Evolutionary conservation across 1,284 basidiomycete genomes (phyloP).

Genomic region (Takashimella koratensis): DNA sequence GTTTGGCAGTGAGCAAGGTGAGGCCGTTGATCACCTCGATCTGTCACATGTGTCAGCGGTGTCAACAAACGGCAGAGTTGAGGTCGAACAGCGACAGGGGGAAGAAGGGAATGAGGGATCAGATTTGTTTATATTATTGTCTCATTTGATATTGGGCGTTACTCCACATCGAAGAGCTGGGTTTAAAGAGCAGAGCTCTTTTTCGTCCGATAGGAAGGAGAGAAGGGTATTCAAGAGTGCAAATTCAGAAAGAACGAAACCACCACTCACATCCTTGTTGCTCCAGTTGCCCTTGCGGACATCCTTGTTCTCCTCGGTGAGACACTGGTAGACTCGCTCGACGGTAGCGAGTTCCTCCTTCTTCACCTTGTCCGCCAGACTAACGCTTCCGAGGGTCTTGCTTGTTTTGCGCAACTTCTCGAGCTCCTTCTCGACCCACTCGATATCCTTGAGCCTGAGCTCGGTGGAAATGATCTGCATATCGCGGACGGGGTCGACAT

Average conservation of each 20-base stretch:
- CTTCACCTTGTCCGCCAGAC: slow-evolving; percentile 89
- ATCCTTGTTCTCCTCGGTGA: slow-evolving; percentile 83
- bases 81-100: slow-evolving; percentile 49
- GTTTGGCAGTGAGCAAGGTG: slow-evolving; percentile 90
- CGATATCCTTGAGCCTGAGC: slow-evolving; percentile 92
- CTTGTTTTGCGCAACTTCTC: slow-evolving; percentile 70
- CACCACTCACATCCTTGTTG: slow-evolving; percentile 84
- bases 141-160: slow-evolving; percentile 65
- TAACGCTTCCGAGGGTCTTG: slow-evolving; percentile 62
- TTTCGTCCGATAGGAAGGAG: slow-evolving; percentile 59
- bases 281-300: slow-evolving; percentile 92
- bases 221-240: too few relatives aligned
- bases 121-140: slow-evolving; percentile 42
- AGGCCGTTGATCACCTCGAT: slow-evolving; percentile 94
- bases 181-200: slow-evolving; percentile 77
- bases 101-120: slow-evolving; percentile 16
- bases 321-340: slow-evolving; percentile 75
- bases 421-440: slow-evolving; percentile 93
- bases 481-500: slow-evolving; percentile 91
- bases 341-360: slow-evolving; percentile 92
- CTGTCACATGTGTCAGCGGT: slow-evolving; percentile 51
- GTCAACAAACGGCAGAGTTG: slow-evolving; percentile 13
- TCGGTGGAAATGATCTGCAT: slow-evolving; percentile 98
- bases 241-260: too few relatives aligned
- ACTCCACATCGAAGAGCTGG: slow-evolving; percentile 67